Conservation (phyloP, 352 stramenopile species). For the Phytopythium cucurbitacearum region DNA sequence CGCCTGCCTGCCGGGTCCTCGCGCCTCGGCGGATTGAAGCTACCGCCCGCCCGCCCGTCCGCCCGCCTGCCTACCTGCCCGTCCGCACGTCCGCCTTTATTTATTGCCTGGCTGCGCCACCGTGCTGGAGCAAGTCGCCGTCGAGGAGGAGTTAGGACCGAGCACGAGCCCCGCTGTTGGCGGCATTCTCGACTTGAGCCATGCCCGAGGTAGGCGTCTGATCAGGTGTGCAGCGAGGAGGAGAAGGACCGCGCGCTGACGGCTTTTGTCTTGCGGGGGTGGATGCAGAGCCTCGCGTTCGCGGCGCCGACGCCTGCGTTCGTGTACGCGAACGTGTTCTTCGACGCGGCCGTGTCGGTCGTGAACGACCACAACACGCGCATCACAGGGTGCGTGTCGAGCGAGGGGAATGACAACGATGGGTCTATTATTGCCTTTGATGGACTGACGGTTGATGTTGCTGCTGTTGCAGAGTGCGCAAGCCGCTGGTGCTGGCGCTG, state of each 20-base stretch:
- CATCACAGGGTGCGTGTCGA: constrained; percentile 35
- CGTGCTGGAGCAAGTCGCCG: too few relatives aligned
- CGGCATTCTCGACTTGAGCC: background rate
- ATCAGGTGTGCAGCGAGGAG: background rate
- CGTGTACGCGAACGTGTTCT: constrained; percentile 59
- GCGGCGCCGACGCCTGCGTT: constrained; percentile 44
- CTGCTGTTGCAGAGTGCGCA: constrained; percentile 20
- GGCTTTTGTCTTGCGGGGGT: background rate
- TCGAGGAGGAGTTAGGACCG: too few relatives aligned
- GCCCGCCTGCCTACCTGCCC: too few relatives aligned
- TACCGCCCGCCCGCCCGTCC: too few relatives aligned
- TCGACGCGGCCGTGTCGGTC: constrained; percentile 54
- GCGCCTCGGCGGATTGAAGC: too few relatives aligned
- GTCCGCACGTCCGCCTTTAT: too few relatives aligned
- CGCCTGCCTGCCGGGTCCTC: too few relatives aligned
- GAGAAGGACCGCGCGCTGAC: background rate
- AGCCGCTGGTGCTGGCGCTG: constrained; percentile 47
- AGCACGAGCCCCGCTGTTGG: too few relatives aligned
- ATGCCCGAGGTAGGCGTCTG: constrained; percentile 33
- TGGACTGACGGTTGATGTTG: constrained; percentile 1
- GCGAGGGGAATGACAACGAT: background rate
- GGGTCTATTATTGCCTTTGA: background rate
- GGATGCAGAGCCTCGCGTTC: constrained; percentile 50
- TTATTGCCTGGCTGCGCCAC: too few relatives aligned
- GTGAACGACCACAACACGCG: constrained; percentile 56